Percentiles rank a stretch among this genome's conserved stretches.
Evolutionary conservation across 306 rosid genomes (phyloP).

Genomic region (Cicer yamashitae): DNA sequence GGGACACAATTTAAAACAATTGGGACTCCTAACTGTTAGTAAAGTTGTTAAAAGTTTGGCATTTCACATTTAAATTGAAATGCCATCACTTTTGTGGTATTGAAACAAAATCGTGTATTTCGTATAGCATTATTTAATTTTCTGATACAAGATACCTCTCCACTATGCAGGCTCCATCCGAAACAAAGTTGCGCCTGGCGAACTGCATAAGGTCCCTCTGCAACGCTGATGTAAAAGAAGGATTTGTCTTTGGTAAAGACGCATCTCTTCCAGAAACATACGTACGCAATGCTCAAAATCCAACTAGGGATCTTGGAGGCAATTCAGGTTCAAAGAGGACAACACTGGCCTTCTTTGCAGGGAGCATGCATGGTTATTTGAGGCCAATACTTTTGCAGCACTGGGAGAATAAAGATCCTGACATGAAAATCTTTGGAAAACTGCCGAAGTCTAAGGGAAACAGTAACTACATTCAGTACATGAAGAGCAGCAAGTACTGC

Average conservation of each 20-base stretch:
- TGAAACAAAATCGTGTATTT: neutral
- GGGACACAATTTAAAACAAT: neutral
- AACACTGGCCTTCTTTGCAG: conserved; percentile 83
- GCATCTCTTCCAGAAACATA: conserved; percentile 84
- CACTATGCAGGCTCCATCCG: conserved; percentile 66
- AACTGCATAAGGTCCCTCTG: conserved; percentile 82
- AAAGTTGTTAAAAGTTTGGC: neutral
- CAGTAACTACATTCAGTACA: conserved; percentile 64
- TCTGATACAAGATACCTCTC: conserved; percentile 32
- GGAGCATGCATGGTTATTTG: conserved; percentile 77
- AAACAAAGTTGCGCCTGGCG: conserved; percentile 66
- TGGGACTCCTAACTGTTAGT: neutral
- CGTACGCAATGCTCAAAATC: conserved; percentile 52
- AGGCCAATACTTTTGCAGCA: conserved; percentile 75
- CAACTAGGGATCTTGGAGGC: conserved; percentile 69
- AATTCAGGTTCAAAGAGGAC: conserved; percentile 57
- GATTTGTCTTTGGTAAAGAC: conserved; percentile 84
- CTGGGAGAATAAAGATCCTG: conserved; percentile 90
- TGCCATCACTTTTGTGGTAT: neutral
- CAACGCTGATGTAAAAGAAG: conserved; percentile 80
- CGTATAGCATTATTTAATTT: conserved; percentile 8
- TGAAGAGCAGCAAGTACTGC: conserved; percentile 93
- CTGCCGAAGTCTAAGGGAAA: conserved; percentile 61
- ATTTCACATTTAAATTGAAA: neutral
- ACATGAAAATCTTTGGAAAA: conserved; percentile 78